Percentiles rank a stretch among this genome's conserved stretches.
phyloP scores from a whole-genome alignment of 768 basidiomycete species.

The Coprinopsis cinerea region DNA sequence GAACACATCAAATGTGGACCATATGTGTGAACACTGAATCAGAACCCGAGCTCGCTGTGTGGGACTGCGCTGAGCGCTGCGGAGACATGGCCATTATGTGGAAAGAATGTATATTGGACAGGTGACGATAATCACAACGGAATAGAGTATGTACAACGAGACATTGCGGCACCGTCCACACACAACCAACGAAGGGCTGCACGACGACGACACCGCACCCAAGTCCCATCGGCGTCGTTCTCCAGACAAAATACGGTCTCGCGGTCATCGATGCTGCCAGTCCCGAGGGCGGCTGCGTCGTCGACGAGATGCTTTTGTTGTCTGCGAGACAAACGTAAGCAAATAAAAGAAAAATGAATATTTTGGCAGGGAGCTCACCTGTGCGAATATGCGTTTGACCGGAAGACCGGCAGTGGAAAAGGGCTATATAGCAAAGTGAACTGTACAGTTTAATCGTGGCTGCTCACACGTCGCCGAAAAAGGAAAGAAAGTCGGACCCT shows the following conservation, averaged over 20 bases:
- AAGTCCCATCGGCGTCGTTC: slow-evolving; percentile 73
- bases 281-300: slow-evolving; percentile 66
- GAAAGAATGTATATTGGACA: slow-evolving; percentile 1
- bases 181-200: slow-evolving; percentile 58
- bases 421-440: slow-evolving; percentile 19
- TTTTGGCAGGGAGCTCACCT: not conserved
- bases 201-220: slow-evolving; percentile 71
- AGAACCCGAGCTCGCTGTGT: too few relatives aligned
- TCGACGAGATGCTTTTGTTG: slow-evolving; percentile 92
- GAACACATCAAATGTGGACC: not conserved
- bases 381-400: slow-evolving; percentile 6
- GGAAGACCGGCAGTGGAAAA: not conserved
- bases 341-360: not conserved
- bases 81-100: not conserved
- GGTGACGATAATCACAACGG: slow-evolving; percentile 13
- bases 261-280: slow-evolving; percentile 74
- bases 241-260: slow-evolving; percentile 85
- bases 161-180: slow-evolving; percentile 81
- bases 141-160: slow-evolving; percentile 67
- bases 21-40: not conserved
- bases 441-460: slow-evolving; percentile 48
- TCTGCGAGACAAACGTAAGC: not conserved
- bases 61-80: too few relatives aligned
- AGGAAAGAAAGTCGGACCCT: too few relatives aligned
- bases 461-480: slow-evolving; percentile 27